Evolutionary conservation across 2,329 filamentous ascomycete genomes (phyloP).

Genomic region (Fusarium pseudoanthophilum): DNA sequence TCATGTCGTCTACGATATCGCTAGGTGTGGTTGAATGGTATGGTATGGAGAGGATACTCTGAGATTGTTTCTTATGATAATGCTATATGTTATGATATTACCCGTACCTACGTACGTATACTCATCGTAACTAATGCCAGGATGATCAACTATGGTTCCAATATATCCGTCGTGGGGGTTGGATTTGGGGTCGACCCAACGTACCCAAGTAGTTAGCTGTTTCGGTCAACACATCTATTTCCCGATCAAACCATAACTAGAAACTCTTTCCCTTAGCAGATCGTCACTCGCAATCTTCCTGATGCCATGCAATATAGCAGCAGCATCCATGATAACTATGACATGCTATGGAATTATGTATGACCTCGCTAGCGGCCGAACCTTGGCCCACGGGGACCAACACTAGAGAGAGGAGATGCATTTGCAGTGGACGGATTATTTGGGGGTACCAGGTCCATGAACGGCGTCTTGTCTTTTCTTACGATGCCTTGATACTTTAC

Average conservation of each 20-base stretch:
- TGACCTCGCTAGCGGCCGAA: constrained; percentile 16
- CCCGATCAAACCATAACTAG: constrained; percentile 7
- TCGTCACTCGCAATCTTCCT: background rate
- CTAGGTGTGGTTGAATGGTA: background rate
- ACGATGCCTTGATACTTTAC: constrained; percentile 6
- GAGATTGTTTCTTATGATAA: background rate
- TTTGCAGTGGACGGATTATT: constrained; percentile 37
- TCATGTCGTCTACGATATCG: background rate
- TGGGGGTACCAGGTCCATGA: constrained; percentile 29
- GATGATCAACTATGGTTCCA: constrained; percentile 14
- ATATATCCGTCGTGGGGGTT: constrained; percentile 33
- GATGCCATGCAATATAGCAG: background rate
- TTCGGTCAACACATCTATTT: constrained; percentile 19
- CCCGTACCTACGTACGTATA: background rate
- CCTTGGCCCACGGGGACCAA: constrained; percentile 5
- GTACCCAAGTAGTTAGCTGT: background rate
- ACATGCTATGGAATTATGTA: background rate
- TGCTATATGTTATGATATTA: constrained; percentile 1
- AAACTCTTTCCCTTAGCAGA: constrained; percentile 5
- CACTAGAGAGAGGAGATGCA: constrained; percentile 4
- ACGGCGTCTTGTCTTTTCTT: constrained; percentile 13
- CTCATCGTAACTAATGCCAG: constrained; percentile 11
- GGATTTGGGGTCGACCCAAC: constrained; percentile 21
- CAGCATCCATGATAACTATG: background rate
- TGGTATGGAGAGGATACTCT: background rate